phyloP scores from a whole-genome alignment of 192 early-diverging fungal genomes.

The Umbelopsis ramanniana region DNA sequence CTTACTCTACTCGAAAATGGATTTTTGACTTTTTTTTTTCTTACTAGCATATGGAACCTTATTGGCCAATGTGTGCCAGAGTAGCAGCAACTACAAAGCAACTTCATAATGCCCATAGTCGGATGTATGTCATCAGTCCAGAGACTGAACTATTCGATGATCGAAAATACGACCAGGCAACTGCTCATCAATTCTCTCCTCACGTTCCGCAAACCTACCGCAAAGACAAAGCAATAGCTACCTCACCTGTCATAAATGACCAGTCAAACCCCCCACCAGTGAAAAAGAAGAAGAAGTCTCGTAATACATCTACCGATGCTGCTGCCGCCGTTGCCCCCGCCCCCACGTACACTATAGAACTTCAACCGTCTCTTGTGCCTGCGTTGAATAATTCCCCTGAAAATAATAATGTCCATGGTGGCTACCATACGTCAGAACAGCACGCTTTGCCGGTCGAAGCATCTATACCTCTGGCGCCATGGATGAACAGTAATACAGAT shows the following conservation, averaged over 20 bases:
- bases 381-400: neutral
- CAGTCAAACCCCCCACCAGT: neutral
- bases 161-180: constrained; percentile 5
- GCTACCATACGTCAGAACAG: neutral
- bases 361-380: constrained; percentile 1
- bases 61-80: constrained; percentile 38
- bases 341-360: neutral
- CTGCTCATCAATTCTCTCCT: constrained; percentile 10
- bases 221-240: neutral
- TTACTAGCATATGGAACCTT: constrained; percentile 24
- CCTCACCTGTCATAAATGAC: neutral
- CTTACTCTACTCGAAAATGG: neutral
- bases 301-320: neutral
- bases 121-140: constrained; percentile 29
- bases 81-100: constrained; percentile 29
- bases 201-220: neutral
- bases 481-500: constrained; percentile 22
- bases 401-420: neutral
- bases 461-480: neutral
- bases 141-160: neutral
- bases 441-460: constrained; percentile 9
- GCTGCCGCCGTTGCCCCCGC: neutral
- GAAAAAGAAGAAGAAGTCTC: neutral
- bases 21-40: neutral
- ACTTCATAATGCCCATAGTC: constrained; percentile 27